Conservation (phyloP, 345 rosid species). For the Rhodamnia rubescens region DNA sequence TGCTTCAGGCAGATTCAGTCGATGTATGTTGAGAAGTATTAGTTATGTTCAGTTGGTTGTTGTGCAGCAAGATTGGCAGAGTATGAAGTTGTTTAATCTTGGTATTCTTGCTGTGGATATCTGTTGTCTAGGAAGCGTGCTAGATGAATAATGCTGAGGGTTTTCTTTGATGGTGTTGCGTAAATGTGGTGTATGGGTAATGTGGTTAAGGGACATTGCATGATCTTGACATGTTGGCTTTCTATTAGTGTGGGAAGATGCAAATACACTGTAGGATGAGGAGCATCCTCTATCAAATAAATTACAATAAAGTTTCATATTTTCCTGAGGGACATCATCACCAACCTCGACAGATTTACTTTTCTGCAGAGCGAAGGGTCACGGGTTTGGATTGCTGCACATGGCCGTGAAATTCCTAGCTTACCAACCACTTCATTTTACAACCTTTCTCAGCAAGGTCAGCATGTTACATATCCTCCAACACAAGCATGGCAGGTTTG, state of each 20-base stretch:
- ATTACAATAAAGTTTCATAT: neutral
- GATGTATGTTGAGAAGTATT: neutral
- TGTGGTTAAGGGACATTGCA: neutral
- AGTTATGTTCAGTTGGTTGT: neutral
- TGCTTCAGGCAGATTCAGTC: neutral
- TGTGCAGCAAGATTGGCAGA: neutral
- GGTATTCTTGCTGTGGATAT: neutral
- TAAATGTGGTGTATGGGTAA: neutral
- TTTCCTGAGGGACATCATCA: neutral
- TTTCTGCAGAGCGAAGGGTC: slow-evolving; percentile 73
- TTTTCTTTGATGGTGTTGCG: neutral
- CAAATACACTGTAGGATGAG: neutral
- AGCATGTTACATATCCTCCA: slow-evolving; percentile 69
- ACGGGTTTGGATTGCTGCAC: slow-evolving; percentile 74
- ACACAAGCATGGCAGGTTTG: slow-evolving; percentile 57
- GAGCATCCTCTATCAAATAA: neutral
- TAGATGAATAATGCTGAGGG: neutral
- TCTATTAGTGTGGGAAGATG: neutral
- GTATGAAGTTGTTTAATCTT: neutral
- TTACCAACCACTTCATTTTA: slow-evolving; percentile 71
- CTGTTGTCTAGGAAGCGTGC: neutral
- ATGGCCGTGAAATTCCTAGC: slow-evolving; percentile 62
- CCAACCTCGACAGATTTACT: slow-evolving; percentile 1
- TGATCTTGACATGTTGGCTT: neutral
- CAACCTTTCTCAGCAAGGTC: slow-evolving; percentile 77